Percentiles rank a stretch among this genome's conserved stretches.
These are phyloP conservation scores for Microdochium paspali DNA, from an alignment of 2,329 filamentous ascomycete genomes.

Conservation along the genomic window DNA sequence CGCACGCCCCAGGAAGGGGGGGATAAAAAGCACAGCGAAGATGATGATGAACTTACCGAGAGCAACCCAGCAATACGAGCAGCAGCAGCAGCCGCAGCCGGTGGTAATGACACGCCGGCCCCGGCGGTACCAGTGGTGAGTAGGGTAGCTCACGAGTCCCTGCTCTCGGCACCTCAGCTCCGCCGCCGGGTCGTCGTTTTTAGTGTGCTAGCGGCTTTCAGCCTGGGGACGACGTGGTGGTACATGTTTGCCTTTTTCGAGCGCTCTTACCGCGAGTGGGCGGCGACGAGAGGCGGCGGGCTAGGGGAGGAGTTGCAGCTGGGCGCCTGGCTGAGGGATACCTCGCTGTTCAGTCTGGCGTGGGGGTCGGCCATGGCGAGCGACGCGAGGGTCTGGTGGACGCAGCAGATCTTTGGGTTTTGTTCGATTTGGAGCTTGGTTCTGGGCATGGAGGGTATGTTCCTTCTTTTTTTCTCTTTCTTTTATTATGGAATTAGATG, in stretches of 20 bases:
- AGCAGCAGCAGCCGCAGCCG: not conserved
- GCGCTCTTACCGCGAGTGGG: slow-evolving; percentile 11
- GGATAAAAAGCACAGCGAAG: too few relatives aligned
- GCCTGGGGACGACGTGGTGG: slow-evolving; percentile 15
- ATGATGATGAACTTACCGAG: too few relatives aligned
- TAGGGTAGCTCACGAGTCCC: not conserved
- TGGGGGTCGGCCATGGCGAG: slow-evolving; percentile 15
- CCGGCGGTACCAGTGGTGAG: too few relatives aligned
- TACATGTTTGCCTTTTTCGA: slow-evolving; percentile 16
- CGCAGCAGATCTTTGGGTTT: slow-evolving; percentile 17
- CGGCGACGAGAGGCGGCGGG: not conserved
- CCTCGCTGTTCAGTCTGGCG: slow-evolving; percentile 15
- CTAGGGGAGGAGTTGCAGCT: slow-evolving; percentile 4
- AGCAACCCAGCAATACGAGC: not conserved
- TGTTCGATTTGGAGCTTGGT: slow-evolving; percentile 16
- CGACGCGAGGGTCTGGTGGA: slow-evolving; percentile 13
- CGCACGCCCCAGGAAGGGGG: too few relatives aligned
- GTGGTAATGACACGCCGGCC: not conserved
- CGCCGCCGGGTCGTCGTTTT: slow-evolving; percentile 6
- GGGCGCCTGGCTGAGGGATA: slow-evolving; percentile 15
- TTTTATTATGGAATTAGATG: not conserved
- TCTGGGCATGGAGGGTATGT: slow-evolving; percentile 13
- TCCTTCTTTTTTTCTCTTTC: not conserved
- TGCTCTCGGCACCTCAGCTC: not conserved
- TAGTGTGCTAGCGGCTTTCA: slow-evolving; percentile 10